Evolutionary conservation across 371 early-diverging fungal genomes (phyloP).

Genomic region (Mucor lusitanicus): DNA sequence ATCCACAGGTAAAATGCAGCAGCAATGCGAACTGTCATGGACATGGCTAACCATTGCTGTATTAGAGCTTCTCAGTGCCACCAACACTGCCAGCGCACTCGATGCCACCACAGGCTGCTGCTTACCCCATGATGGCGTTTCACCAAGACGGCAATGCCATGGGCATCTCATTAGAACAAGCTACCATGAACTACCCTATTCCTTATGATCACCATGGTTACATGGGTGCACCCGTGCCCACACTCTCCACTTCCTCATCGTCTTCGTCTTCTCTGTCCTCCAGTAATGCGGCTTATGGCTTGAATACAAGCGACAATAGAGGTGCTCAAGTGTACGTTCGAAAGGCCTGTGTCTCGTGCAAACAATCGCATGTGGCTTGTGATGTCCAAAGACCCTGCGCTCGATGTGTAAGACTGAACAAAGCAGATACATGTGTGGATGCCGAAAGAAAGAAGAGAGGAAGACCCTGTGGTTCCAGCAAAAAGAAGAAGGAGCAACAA

Average conservation of each 20-base stretch:
- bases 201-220: conserved; percentile 18
- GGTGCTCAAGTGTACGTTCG: conserved; percentile 41
- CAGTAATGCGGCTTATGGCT: background rate
- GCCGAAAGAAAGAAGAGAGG: conserved; percentile 62
- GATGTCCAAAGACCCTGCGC: conserved; percentile 57
- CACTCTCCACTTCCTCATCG: conserved; percentile 17
- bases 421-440: conserved; percentile 55
- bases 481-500: conserved; percentile 26
- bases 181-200: conserved; percentile 13
- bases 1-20: conserved; percentile 3
- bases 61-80: background rate
- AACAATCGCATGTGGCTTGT: conserved; percentile 59
- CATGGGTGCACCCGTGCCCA: conserved; percentile 9
- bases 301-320: background rate
- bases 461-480: conserved; percentile 47
- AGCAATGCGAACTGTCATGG: too few species aligned
- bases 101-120: background rate
- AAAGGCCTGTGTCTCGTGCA: conserved; percentile 59
- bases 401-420: conserved; percentile 54
- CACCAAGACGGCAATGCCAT: conserved; percentile 7
- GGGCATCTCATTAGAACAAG: conserved; percentile 11
- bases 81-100: background rate
- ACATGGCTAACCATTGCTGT: background rate
- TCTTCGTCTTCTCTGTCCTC: conserved; percentile 20
- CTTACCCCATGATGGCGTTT: conserved; percentile 25